A percentile compares a stretch with the other conserved stretches of the same genome.
phyloP scores from a whole-genome alignment of 306 rosid genomes.

The Begonia peltatifolia region DNA sequence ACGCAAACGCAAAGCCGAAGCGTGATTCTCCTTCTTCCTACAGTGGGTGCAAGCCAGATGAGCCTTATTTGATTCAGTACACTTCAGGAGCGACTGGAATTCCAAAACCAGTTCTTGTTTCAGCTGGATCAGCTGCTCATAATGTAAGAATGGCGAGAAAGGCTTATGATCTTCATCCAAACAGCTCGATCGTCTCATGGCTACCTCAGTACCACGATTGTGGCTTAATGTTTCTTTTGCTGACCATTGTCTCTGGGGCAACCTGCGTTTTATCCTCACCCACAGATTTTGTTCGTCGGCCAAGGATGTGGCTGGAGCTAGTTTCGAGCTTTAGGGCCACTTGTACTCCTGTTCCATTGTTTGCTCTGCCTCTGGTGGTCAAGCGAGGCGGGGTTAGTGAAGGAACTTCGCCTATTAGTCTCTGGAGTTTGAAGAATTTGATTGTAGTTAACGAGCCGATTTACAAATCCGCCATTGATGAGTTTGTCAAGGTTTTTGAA shows the following conservation, averaged over 20 bases:
- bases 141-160: slow-evolving; percentile 54
- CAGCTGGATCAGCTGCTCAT: slow-evolving; percentile 67
- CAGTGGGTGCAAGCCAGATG: slow-evolving; percentile 36
- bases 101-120: slow-evolving; percentile 64
- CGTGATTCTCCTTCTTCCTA: slow-evolving; percentile 5
- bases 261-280: slow-evolving; percentile 60
- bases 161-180: slow-evolving; percentile 71
- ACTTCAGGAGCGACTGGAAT: slow-evolving; percentile 67
- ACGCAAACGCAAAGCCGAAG: neutral
- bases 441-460: slow-evolving; percentile 68
- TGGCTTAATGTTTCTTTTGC: slow-evolving; percentile 67
- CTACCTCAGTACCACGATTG: slow-evolving; percentile 80
- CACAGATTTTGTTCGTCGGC: slow-evolving; percentile 32
- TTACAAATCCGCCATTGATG: slow-evolving; percentile 30
- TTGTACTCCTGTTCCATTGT: slow-evolving; percentile 73
- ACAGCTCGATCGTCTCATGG: slow-evolving; percentile 57
- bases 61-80: slow-evolving; percentile 61
- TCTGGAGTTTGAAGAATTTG: slow-evolving; percentile 34
- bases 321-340: slow-evolving; percentile 51
- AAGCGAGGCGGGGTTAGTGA: slow-evolving; percentile 39
- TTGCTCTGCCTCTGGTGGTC: slow-evolving; percentile 47
- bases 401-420: slow-evolving; percentile 22
- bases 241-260: slow-evolving; percentile 54
- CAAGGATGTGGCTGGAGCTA: slow-evolving; percentile 59
- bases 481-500: slow-evolving; percentile 32